Evolutionary conservation across 495 filamentous ascomycete species (phyloP).

Genomic region (Bacidia rubella): DNA sequence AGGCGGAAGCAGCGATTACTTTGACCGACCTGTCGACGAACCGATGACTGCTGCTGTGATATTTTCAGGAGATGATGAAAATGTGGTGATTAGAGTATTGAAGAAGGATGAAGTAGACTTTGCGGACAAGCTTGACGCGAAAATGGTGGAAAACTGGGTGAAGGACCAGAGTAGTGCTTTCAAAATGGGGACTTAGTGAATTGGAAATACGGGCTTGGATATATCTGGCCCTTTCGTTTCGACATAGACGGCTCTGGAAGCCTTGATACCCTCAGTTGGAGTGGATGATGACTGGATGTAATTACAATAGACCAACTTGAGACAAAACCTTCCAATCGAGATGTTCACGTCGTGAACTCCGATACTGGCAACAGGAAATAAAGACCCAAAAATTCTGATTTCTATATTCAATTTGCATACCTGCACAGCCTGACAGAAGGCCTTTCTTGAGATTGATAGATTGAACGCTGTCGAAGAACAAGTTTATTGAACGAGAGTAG

Average conservation of each 20-base stretch:
- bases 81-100: conserved; percentile 28
- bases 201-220: conserved; percentile 1
- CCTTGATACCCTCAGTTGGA: not conserved
- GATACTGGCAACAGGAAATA: too few species aligned
- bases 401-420: too few species aligned
- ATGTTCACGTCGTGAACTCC: too few species aligned
- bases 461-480: too few species aligned
- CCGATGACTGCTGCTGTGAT: conserved; percentile 48
- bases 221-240: not conserved
- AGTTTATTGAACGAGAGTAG: not conserved
- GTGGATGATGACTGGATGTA: not conserved
- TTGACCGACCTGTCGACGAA: conserved; percentile 40
- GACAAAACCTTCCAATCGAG: too few species aligned
- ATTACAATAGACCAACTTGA: not conserved
- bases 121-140: conserved; percentile 7
- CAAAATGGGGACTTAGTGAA: conserved; percentile 5
- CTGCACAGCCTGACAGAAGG: too few species aligned
- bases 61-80: conserved; percentile 32
- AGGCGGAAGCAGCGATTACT: conserved; percentile 49
- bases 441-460: too few species aligned
- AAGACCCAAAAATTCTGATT: too few species aligned
- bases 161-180: conserved; percentile 8
- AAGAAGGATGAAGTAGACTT: conserved; percentile 24
- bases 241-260: not conserved
- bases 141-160: conserved; percentile 9